phyloP scores from a whole-genome alignment of 495 filamentous ascomycete genomes.

The Hyaloscypha hepaticicola region DNA sequence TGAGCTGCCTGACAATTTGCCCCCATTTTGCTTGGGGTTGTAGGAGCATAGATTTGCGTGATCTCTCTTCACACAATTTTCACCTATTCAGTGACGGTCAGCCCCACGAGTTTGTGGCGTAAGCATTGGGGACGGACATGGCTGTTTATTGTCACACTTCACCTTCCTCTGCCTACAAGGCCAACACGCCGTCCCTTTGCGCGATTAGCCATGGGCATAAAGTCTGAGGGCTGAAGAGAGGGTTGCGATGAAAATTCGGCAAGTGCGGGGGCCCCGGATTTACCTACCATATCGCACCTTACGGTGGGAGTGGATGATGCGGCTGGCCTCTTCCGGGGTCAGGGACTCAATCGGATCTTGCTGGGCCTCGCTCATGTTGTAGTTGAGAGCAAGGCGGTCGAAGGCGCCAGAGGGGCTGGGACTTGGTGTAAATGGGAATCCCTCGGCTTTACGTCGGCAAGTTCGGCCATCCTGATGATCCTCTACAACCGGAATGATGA shows the following conservation, averaged over 20 bases:
- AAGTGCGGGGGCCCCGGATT: neutral
- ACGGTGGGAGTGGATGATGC: slow-evolving; percentile 58
- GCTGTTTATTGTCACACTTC: slow-evolving; percentile 71
- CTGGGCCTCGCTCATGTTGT: slow-evolving; percentile 23
- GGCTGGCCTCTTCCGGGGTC: slow-evolving; percentile 49
- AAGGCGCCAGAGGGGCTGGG: neutral
- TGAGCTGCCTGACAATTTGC: slow-evolving; percentile 40
- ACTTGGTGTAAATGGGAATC: too few species aligned
- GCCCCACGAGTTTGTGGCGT: neutral
- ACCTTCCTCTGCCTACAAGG: slow-evolving; percentile 73
- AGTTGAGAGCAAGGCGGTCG: slow-evolving; percentile 3
- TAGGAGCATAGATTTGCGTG: slow-evolving; percentile 71
- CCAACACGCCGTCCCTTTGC: slow-evolving; percentile 63
- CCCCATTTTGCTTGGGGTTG: slow-evolving; percentile 63
- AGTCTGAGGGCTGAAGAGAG: slow-evolving; percentile 1
- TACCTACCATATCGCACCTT: slow-evolving; percentile 61
- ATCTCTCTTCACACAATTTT: slow-evolving; percentile 71
- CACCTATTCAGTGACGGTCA: slow-evolving; percentile 25
- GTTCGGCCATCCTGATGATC: too few species aligned
- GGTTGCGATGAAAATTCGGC: slow-evolving; percentile 1
- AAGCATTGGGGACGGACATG: slow-evolving; percentile 40
- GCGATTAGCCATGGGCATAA: neutral
- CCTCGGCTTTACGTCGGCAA: slow-evolving; percentile 19
- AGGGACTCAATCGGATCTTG: slow-evolving; percentile 22
- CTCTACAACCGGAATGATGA: neutral